phyloP scores from a whole-genome alignment of 345 rosid genomes.

The Reutealis trisperma region DNA sequence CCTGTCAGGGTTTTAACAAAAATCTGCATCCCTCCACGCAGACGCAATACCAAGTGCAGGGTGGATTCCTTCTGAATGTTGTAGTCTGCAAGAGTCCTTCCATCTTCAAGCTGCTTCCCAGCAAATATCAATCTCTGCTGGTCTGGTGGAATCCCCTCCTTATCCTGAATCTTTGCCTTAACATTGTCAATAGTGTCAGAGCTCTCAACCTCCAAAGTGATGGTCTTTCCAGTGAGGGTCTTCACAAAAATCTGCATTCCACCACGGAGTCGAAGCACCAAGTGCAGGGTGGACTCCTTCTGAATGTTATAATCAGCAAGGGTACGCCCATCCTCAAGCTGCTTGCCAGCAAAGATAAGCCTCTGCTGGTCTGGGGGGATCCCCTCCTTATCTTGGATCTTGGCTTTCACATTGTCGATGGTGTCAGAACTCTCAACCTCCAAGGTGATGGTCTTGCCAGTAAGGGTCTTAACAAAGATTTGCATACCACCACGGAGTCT shows the following conservation, averaged over 20 bases:
- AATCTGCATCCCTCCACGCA: neutral
- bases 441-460: neutral
- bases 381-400: neutral
- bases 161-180: neutral
- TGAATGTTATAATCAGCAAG: neutral
- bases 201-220: too few species aligned
- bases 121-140: neutral
- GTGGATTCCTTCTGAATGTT: constrained; percentile 19
- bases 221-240: too few species aligned
- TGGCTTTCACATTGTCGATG: neutral
- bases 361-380: neutral
- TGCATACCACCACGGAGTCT: constrained; percentile 9
- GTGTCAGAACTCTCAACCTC: neutral
- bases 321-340: neutral
- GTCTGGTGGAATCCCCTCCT: neutral
- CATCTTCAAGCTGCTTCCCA: constrained; percentile 4
- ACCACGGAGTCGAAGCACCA: too few species aligned
- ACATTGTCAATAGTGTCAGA: neutral
- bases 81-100: constrained; percentile 5
- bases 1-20: neutral
- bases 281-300: constrained; percentile 13
- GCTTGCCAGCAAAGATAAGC: neutral
- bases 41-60: constrained; percentile 20
- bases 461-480: neutral
- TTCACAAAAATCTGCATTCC: too few species aligned